Evolutionary conservation across 75 land plant species (phyloP).

Genomic region (Gnetum montanum): DNA sequence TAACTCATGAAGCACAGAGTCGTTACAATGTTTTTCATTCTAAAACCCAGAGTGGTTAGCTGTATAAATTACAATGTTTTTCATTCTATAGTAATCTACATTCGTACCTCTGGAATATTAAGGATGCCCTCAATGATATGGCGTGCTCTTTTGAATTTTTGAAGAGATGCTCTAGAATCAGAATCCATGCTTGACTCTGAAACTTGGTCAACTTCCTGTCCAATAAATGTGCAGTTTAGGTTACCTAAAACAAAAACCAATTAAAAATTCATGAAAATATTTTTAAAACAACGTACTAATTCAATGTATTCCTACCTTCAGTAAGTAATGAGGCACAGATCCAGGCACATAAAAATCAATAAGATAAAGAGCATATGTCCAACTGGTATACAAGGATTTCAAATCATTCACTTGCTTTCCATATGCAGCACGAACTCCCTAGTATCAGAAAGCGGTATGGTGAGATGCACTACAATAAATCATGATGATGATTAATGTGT

Average conservation of each 20-base stretch:
- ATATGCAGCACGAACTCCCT: conserved; percentile 51
- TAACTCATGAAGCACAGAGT: conserved; percentile 55
- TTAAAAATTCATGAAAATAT: background rate
- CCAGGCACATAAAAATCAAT: conserved; percentile 42
- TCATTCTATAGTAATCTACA: no score
- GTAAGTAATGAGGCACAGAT: conserved; percentile 1
- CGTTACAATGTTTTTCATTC: no score
- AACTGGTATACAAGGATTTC: conserved; percentile 49
- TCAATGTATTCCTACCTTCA: background rate
- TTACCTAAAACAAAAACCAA: conserved; percentile 18
- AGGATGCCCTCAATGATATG: conserved; percentile 30
- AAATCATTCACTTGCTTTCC: conserved; percentile 30
- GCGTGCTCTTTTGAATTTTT: conserved; percentile 33
- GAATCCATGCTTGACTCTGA: no score
- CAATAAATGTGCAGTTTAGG: background rate
- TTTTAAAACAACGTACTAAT: background rate
- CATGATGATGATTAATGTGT: no score
- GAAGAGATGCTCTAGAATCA: conserved; percentile 26
- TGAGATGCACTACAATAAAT: background rate
- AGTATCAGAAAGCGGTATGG: conserved; percentile 18
- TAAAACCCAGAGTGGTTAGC: no score
- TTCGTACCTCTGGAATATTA: conserved; percentile 60
- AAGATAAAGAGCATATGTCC: conserved; percentile 59
- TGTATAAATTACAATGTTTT: no score
- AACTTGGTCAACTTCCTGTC: no score